Evolutionary conservation across 306 rosid species (phyloP).

Genomic region (Corylus avellana): DNA sequence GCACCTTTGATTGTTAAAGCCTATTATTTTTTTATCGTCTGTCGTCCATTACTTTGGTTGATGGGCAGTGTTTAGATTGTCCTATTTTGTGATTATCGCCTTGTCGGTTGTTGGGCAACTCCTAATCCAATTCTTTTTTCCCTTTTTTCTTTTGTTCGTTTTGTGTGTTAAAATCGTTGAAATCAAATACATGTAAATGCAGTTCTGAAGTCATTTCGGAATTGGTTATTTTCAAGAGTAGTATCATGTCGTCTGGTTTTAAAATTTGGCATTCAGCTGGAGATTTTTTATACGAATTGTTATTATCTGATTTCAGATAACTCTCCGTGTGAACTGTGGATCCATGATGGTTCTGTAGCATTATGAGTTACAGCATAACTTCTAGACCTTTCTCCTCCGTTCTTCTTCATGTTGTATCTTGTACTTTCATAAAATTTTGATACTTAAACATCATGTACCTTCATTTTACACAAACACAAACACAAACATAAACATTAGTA

Average conservation of each 20-base stretch:
- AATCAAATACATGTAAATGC: background rate
- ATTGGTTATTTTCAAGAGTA: background rate
- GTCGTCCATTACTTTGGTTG: background rate
- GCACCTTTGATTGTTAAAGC: background rate
- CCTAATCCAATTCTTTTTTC: background rate
- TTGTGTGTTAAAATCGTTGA: background rate
- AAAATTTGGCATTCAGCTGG: background rate
- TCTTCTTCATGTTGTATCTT: background rate
- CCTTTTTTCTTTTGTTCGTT: background rate
- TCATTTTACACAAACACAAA: background rate
- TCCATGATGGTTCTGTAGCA: background rate
- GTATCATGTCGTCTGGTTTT: background rate
- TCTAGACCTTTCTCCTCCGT: background rate
- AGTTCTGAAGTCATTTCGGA: background rate
- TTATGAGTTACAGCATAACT: background rate
- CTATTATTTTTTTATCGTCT: background rate
- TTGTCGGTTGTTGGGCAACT: background rate
- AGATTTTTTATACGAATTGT: background rate
- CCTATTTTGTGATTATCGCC: background rate
- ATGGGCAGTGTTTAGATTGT: background rate
- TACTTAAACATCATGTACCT: background rate
- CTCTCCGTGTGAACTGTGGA: background rate
- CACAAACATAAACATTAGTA: background rate
- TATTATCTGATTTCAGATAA: background rate
- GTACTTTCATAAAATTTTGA: background rate